These are phyloP conservation scores for Castanospermum australe DNA, from an alignment of 306 rosid species.

Conservation along the genomic window DNA sequence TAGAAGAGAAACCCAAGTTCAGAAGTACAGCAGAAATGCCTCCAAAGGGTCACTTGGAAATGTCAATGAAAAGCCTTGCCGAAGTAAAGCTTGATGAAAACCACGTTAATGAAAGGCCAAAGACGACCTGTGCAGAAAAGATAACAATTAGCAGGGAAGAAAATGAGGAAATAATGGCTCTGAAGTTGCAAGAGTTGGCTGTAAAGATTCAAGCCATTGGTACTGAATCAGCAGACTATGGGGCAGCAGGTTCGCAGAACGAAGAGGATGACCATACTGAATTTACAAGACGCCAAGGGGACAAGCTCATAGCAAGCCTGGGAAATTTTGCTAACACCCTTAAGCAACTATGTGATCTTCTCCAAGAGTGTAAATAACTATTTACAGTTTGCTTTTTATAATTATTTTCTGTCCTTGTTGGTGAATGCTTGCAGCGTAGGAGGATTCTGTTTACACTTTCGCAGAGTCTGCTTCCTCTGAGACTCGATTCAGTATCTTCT, in stretches of 20 bases:
- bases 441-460: background rate
- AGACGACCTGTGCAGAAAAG: background rate
- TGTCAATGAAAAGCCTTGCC: slow-evolving; percentile 16
- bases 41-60: slow-evolving; percentile 18
- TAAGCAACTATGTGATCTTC: slow-evolving; percentile 34
- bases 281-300: slow-evolving; percentile 47
- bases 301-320: slow-evolving; percentile 43
- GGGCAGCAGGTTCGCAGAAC: slow-evolving; percentile 21
- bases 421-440: slow-evolving; percentile 11
- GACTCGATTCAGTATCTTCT: background rate
- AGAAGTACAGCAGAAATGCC: slow-evolving; percentile 22
- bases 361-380: slow-evolving; percentile 38
- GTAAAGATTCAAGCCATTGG: slow-evolving; percentile 33
- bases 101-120: background rate
- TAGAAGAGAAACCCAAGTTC: slow-evolving; percentile 23
- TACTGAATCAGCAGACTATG: slow-evolving; percentile 34
- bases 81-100: slow-evolving; percentile 32
- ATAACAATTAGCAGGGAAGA: slow-evolving; percentile 25
- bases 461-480: background rate
- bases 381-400: background rate
- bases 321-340: slow-evolving; percentile 41
- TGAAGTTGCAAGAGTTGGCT: slow-evolving; percentile 48
- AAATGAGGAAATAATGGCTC: slow-evolving; percentile 30
- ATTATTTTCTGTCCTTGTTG: background rate
- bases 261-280: slow-evolving; percentile 31